A percentile compares a stretch with the other conserved stretches of the same genome.
Conservation (phyloP, 495 filamentous ascomycete genomes). For the Lasiosphaeria ovina region DNA sequence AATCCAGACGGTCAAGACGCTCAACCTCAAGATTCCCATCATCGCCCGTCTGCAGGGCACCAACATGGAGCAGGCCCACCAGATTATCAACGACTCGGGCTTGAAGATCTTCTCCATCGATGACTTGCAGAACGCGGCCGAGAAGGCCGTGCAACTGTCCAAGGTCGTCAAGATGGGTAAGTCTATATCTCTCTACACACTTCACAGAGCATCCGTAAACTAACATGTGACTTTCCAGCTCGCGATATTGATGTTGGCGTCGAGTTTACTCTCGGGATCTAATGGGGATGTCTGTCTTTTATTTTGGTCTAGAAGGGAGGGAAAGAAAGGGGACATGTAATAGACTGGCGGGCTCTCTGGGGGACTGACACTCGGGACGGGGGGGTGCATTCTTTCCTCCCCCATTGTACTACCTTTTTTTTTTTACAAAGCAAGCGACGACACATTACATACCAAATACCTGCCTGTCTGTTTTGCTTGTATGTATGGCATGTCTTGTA, state of each 20-base stretch:
- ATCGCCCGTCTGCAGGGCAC: conserved; percentile 96
- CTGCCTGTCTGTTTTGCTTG: too few relatives aligned
- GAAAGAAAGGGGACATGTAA: neutral
- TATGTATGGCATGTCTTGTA: too few relatives aligned
- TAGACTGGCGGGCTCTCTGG: neutral
- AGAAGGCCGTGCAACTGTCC: conserved; percentile 97
- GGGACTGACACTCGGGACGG: too few relatives aligned
- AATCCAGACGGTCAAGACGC: conserved; percentile 87
- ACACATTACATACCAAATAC: too few relatives aligned
- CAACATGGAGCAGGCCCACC: conserved; percentile 94
- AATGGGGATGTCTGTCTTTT: conserved; percentile 28
- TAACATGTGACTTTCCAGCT: conserved; percentile 46
- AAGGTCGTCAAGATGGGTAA: conserved; percentile 97
- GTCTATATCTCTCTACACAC: conserved; percentile 29
- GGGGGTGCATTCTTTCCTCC: too few relatives aligned
- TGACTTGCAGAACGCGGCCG: conserved; percentile 93
- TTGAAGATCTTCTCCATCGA: conserved; percentile 99
- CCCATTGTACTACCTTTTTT: neutral
- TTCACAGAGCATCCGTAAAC: conserved; percentile 1
- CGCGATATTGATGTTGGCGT: conserved; percentile 98
- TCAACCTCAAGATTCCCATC: conserved; percentile 94
- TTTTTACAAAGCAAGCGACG: neutral
- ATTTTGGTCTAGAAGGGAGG: neutral
- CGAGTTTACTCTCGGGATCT: conserved; percentile 95
- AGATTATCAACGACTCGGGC: conserved; percentile 95